Conservation (phyloP, 1,139 yeast species). For the Candida mesenterica region DNA sequence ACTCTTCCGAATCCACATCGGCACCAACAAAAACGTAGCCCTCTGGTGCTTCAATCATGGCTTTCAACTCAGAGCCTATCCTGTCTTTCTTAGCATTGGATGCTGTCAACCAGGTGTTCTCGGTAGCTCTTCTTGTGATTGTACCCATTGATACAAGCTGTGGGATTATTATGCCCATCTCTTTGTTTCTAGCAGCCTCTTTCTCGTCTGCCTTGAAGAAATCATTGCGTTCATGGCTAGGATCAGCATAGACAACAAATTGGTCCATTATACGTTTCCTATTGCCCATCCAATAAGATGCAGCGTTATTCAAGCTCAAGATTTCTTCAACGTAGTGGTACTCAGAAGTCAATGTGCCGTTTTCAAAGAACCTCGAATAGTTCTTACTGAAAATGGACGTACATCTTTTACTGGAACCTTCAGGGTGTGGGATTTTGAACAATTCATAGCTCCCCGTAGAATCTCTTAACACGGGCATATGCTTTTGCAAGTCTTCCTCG, state of each 20-base stretch:
- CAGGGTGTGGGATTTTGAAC: conserved; percentile 88
- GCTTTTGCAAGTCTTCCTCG: conserved; percentile 19
- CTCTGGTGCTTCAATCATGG: conserved; percentile 80
- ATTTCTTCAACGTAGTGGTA: conserved; percentile 77
- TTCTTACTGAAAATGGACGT: conserved; percentile 79
- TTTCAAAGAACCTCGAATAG: conserved; percentile 69
- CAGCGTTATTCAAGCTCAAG: conserved; percentile 67
- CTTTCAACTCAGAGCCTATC: conserved; percentile 90
- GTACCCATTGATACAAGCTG: conserved; percentile 92
- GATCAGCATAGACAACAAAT: conserved; percentile 64
- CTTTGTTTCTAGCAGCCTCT: conserved; percentile 23
- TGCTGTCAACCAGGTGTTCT: conserved; percentile 96
- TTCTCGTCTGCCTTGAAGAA: conserved; percentile 16
- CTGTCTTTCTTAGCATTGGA: conserved; percentile 84
- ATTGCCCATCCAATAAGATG: conserved; percentile 92
- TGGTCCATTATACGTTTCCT: conserved; percentile 82
- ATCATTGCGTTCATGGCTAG: background rate
- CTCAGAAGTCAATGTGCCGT: conserved; percentile 68
- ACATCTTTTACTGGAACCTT: conserved; percentile 74
- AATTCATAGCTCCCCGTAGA: conserved; percentile 29
- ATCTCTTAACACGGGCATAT: conserved; percentile 25
- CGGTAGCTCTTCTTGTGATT: conserved; percentile 93
- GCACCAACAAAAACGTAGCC: conserved; percentile 97
- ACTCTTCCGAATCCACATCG: conserved; percentile 96
- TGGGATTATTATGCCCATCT: conserved; percentile 79